These are phyloP conservation scores for Nakazawaea populi DNA, from an alignment of 805 yeast genomes.

Conservation along the genomic window DNA sequence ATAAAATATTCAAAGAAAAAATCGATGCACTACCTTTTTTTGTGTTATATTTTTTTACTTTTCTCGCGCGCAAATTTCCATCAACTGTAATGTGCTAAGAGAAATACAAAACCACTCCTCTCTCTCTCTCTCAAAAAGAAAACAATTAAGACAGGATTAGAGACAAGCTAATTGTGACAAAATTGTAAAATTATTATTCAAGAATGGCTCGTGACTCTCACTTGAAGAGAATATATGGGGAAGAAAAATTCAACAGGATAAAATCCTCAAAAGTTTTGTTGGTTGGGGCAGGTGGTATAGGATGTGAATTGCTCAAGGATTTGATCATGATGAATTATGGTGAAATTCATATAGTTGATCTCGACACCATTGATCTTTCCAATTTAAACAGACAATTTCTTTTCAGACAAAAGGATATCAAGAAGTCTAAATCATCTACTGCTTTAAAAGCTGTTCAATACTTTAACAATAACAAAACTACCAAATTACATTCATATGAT, in stretches of 20 bases:
- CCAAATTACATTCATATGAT: constrained; percentile 71
- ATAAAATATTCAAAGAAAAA: too few relatives aligned
- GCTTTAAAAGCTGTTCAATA: constrained; percentile 76
- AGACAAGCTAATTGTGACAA: too few relatives aligned
- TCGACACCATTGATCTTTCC: constrained; percentile 90
- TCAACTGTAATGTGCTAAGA: too few relatives aligned
- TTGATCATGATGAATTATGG: constrained; percentile 75
- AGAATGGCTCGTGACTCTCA: constrained; percentile 29
- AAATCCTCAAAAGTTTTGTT: constrained; percentile 55
- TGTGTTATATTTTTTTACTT: too few relatives aligned
- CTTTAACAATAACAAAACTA: constrained; percentile 53
- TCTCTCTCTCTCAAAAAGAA: too few relatives aligned
- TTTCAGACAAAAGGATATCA: constrained; percentile 85
- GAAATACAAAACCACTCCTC: too few relatives aligned
- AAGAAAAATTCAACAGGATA: constrained; percentile 23
- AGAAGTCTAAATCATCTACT: constrained; percentile 78
- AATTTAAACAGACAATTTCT: constrained; percentile 91
- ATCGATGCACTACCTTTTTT: neutral
- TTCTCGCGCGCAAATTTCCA: too few relatives aligned
- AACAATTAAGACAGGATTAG: too few relatives aligned
- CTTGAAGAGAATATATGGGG: constrained; percentile 39
- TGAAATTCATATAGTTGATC: constrained; percentile 86
- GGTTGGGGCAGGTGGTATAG: constrained; percentile 97
- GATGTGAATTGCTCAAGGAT: constrained; percentile 85
- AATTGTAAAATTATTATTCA: too few relatives aligned